These are phyloP conservation scores for Sodiomyces alkalinus DNA, from an alignment of 2,329 filamentous ascomycete genomes.

Conservation along the genomic window DNA sequence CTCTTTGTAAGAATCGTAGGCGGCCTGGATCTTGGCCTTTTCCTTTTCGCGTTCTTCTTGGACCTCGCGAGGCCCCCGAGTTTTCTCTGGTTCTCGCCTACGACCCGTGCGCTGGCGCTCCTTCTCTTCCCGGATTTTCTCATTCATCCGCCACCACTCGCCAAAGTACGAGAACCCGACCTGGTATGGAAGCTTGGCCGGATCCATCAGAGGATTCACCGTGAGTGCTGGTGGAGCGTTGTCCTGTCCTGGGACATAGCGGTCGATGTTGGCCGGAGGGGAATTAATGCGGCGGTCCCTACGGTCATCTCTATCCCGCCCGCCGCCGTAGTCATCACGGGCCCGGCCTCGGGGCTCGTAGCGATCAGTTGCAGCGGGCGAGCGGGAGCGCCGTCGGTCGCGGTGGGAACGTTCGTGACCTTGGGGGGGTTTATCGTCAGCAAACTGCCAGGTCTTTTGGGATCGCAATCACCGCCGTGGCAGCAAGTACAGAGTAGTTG, in stretches of 20 bases:
- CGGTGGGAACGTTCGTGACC: constrained; percentile 37
- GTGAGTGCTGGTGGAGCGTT: constrained; percentile 26
- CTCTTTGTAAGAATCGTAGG: constrained; percentile 53
- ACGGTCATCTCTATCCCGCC: constrained; percentile 42
- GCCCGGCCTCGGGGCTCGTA: constrained; percentile 55
- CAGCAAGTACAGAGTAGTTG: too few relatives aligned
- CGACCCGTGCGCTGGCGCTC: constrained; percentile 57
- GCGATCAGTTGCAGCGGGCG: constrained; percentile 55
- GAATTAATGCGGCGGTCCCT: constrained; percentile 39
- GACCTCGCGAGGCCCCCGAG: constrained; percentile 47
- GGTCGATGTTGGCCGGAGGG: constrained; percentile 60
- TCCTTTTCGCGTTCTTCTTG: constrained; percentile 67
- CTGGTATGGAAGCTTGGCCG: constrained; percentile 58
- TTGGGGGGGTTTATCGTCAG: too few relatives aligned
- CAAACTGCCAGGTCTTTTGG: too few relatives aligned
- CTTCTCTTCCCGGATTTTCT: constrained; percentile 69
- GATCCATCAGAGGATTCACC: constrained; percentile 56
- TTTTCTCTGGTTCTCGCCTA: constrained; percentile 46
- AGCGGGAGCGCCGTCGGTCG: constrained; percentile 52
- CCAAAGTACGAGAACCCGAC: constrained; percentile 77
- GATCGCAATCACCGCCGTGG: too few relatives aligned
- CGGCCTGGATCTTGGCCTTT: constrained; percentile 59
- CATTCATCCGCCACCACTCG: constrained; percentile 75
- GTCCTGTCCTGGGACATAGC: constrained; percentile 68
- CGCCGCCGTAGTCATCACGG: constrained; percentile 49